Evolutionary conservation across 208 protist species (phyloP).

Genomic region (Histomonas meleagridis): DNA sequence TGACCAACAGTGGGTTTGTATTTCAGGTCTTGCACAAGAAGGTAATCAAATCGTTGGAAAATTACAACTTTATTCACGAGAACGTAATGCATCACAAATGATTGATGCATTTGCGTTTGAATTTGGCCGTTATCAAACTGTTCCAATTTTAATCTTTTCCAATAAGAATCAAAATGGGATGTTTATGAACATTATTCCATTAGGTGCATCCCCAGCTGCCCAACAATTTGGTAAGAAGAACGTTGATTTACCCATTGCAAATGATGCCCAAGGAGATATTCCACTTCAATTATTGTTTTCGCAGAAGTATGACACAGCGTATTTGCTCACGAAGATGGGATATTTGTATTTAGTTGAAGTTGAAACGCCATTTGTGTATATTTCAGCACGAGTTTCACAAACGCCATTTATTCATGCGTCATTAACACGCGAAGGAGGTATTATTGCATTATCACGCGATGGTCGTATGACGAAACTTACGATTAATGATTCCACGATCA

Average conservation of each 20-base stretch:
- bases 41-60: not conserved
- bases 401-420: not conserved
- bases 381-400: not conserved
- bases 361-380: not conserved
- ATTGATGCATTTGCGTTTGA: not conserved
- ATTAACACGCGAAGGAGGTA: not conserved
- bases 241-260: not conserved
- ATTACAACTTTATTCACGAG: not conserved
- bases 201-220: not conserved
- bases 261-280: not conserved
- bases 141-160: not conserved
- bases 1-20: not conserved
- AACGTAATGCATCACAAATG: not conserved
- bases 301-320: not conserved
- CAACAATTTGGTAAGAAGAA: slow-evolving; percentile 20
- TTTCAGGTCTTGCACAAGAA: not conserved
- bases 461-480: not conserved
- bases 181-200: not conserved
- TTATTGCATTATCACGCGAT: not conserved
- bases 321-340: not conserved
- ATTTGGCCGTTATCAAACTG: not conserved
- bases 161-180: not conserved
- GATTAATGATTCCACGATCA: not conserved
- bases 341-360: not conserved
- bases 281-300: not conserved